A percentile compares a stretch with the other conserved stretches of the same genome.
phyloP scores from a whole-genome alignment of 2,329 filamentous ascomycete species.

The Trichoderma sp. region DNA sequence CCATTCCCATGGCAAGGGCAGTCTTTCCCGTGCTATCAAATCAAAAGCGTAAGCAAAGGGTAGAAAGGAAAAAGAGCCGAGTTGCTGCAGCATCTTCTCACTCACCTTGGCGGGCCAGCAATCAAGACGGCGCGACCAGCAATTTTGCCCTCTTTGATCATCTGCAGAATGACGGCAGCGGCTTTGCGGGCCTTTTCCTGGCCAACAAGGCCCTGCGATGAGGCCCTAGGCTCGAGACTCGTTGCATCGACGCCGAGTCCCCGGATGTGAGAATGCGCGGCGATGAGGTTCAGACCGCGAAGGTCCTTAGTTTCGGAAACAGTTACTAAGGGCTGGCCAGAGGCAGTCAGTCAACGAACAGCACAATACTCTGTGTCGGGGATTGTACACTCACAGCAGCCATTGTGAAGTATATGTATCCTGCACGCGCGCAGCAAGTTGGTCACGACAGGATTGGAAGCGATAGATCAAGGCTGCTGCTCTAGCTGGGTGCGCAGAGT shows the following conservation, averaged over 20 bases:
- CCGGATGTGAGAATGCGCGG: slow-evolving; percentile 96
- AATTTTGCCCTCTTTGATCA: slow-evolving; percentile 99
- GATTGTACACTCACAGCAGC: slow-evolving; percentile 53
- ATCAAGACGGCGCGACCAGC: slow-evolving; percentile 93
- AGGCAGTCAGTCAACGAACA: slow-evolving; percentile 2
- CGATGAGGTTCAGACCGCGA: slow-evolving; percentile 94
- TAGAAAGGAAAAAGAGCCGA: not conserved
- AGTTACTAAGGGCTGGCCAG: slow-evolving; percentile 64
- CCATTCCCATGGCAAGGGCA: slow-evolving; percentile 98
- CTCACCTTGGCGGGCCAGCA: slow-evolving; percentile 83
- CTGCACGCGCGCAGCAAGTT: slow-evolving; percentile 14
- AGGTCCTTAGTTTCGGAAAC: slow-evolving; percentile 96
- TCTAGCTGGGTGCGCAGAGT: not conserved
- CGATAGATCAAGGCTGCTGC: slow-evolving; percentile 1
- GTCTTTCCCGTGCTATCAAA: slow-evolving; percentile 86
- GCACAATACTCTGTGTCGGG: slow-evolving; percentile 4
- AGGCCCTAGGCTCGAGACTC: slow-evolving; percentile 80
- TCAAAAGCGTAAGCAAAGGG: not conserved
- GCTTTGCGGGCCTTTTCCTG: slow-evolving; percentile 97
- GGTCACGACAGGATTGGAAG: slow-evolving; percentile 16
- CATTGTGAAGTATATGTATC: slow-evolving; percentile 45
- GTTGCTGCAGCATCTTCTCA: not conserved
- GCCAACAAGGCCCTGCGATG: slow-evolving; percentile 91
- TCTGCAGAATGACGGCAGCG: slow-evolving; percentile 93
- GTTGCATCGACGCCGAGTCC: slow-evolving; percentile 92